A percentile compares a stretch with the other conserved stretches of the same genome.
Conservation (phyloP, 2,329 filamentous ascomycete species). For the Monosporascus sp. region DNA sequence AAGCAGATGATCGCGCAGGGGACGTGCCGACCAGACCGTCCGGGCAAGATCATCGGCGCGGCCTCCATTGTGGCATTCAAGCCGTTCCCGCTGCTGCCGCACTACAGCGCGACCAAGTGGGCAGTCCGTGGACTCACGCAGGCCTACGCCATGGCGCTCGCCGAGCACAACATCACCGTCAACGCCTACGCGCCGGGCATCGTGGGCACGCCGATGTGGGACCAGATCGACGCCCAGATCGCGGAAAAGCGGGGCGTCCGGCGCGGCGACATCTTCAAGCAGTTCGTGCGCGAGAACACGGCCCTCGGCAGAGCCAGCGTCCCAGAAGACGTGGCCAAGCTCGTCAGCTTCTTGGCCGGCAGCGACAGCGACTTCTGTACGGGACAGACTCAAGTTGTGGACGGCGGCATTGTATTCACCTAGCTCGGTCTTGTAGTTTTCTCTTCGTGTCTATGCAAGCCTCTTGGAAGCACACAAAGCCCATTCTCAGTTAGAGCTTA, state of each 20-base stretch:
- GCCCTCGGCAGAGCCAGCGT: conserved; percentile 52
- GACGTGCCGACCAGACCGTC: conserved; percentile 27
- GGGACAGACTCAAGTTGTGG: conserved; percentile 59
- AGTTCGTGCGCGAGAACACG: conserved; percentile 48
- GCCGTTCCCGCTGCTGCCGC: conserved; percentile 50
- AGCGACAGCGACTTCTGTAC: conserved; percentile 59
- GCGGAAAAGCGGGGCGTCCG: conserved; percentile 43
- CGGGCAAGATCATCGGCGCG: conserved; percentile 45
- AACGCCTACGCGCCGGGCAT: conserved; percentile 66
- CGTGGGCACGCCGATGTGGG: conserved; percentile 64
- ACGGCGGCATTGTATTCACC: conserved; percentile 51
- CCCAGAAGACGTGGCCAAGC: conserved; percentile 56
- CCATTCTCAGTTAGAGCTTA: no score
- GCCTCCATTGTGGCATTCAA: conserved; percentile 55
- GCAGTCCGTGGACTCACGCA: conserved; percentile 63
- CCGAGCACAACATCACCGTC: conserved; percentile 57
- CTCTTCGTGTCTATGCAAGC: background rate
- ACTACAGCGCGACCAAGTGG: conserved; percentile 62
- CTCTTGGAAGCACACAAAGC: no score
- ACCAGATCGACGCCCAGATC: conserved; percentile 57
- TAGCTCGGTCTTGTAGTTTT: conserved; percentile 2
- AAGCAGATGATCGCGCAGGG: conserved; percentile 60
- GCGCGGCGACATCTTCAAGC: conserved; percentile 50
- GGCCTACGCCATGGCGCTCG: conserved; percentile 61
- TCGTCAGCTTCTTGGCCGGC: conserved; percentile 56